Percentiles rank a stretch among this genome's conserved stretches.
Evolutionary conservation across 129 eudicot genomes (phyloP).

Genomic region (Saussurea involucrata): DNA sequence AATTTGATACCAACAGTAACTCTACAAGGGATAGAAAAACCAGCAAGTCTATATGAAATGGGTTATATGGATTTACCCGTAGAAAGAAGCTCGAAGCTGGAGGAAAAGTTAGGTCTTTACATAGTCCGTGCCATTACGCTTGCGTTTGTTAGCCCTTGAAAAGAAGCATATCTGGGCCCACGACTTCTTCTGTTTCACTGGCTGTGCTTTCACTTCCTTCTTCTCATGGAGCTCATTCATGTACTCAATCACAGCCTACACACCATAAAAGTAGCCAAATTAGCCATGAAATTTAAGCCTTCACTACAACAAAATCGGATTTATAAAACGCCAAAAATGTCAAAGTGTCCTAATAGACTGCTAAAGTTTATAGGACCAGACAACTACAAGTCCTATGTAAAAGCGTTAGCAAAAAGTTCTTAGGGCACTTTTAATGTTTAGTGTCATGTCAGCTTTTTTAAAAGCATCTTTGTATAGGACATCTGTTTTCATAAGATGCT

Average conservation of each 20-base stretch:
- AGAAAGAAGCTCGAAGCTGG: constrained; percentile 1
- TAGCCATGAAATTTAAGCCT: not conserved
- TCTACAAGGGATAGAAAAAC: not conserved
- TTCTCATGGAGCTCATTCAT: constrained; percentile 64
- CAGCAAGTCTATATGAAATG: not conserved
- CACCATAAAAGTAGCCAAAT: not conserved
- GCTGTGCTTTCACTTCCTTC: constrained; percentile 58
- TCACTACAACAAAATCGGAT: too few relatives aligned
- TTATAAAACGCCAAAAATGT: too few relatives aligned
- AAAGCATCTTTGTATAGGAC: not conserved
- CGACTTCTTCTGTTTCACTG: constrained; percentile 73
- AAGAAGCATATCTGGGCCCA: constrained; percentile 66
- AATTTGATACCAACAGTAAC: not conserved
- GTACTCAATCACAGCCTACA: constrained; percentile 78
- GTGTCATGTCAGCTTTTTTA: too few relatives aligned
- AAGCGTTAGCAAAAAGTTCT: too few relatives aligned
- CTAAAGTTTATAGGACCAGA: too few relatives aligned
- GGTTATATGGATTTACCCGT: not conserved
- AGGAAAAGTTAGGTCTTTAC: constrained; percentile 37
- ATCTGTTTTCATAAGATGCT: not conserved
- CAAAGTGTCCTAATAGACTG: too few relatives aligned
- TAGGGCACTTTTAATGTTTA: too few relatives aligned
- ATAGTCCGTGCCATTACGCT: constrained; percentile 51
- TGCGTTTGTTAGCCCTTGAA: constrained; percentile 68
- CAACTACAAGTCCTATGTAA: too few relatives aligned